Percentiles rank a stretch among this genome's conserved stretches.
Evolutionary conservation across 345 rosid species (phyloP).

Genomic region (Citrus sp.): DNA sequence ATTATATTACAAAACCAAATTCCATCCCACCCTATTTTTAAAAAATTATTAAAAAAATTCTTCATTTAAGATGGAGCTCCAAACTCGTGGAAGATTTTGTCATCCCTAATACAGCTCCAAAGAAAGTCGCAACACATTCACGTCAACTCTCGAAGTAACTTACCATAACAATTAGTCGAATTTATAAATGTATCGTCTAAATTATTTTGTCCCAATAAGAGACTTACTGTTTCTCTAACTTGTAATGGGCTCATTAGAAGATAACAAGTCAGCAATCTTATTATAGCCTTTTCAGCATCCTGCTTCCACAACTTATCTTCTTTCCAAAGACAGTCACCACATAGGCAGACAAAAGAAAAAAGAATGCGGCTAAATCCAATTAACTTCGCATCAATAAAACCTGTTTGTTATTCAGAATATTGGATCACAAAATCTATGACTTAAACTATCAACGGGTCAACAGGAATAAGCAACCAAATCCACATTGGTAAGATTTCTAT

Average conservation of each 20-base stretch:
- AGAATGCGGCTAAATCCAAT: not conserved
- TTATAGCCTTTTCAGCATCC: not conserved
- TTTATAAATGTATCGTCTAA: too few species aligned
- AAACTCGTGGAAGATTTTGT: too few species aligned
- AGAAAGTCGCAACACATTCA: too few species aligned
- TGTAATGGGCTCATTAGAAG: too few species aligned
- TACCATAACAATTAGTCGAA: too few species aligned
- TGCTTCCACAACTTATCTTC: not conserved
- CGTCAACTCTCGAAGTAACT: too few species aligned
- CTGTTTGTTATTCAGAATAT: not conserved
- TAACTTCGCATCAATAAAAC: not conserved
- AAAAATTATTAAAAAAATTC: too few species aligned
- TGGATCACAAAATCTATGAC: not conserved
- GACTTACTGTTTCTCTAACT: too few species aligned
- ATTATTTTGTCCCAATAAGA: too few species aligned
- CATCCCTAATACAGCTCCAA: too few species aligned
- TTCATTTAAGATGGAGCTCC: rapidly evolving
- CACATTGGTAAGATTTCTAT: not conserved
- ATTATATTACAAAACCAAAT: too few species aligned
- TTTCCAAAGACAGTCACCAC: not conserved
- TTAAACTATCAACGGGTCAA: not conserved
- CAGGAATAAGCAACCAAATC: not conserved
- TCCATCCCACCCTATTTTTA: rapidly evolving
- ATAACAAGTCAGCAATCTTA: not conserved
- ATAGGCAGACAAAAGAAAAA: not conserved